These are phyloP conservation scores for Hirsutella thompsonii DNA, from an alignment of 2,329 filamentous ascomycete genomes.

Conservation along the genomic window DNA sequence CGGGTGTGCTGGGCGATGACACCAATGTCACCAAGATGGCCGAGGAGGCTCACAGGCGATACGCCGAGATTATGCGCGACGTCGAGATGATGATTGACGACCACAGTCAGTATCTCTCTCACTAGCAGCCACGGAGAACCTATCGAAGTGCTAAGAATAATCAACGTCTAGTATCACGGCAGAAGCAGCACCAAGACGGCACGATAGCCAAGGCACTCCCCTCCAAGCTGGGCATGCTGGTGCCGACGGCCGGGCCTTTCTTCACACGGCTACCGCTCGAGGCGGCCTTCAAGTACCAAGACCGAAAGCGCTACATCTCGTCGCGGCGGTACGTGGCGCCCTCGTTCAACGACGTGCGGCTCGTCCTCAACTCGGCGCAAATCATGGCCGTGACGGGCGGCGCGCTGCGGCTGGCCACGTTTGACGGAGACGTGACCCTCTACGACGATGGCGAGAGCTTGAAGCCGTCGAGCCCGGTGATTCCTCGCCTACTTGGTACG, in stretches of 20 bases:
- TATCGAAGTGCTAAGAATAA: not conserved
- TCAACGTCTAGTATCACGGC: conserved; percentile 49
- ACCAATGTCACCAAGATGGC: conserved; percentile 59
- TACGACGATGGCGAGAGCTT: conserved; percentile 84
- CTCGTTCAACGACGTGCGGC: conserved; percentile 90
- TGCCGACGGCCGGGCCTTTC: conserved; percentile 84
- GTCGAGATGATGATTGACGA: conserved; percentile 86
- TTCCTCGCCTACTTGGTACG: conserved; percentile 44
- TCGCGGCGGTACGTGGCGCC: conserved; percentile 86
- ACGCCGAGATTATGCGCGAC: conserved; percentile 90
- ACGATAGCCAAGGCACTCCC: conserved; percentile 22
- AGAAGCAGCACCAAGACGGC: conserved; percentile 25
- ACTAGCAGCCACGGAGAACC: not conserved
- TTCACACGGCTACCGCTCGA: conserved; percentile 81
- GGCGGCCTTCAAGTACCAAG: conserved; percentile 85
- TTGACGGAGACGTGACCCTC: conserved; percentile 93
- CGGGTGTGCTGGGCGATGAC: conserved; percentile 65
- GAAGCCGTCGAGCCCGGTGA: conserved; percentile 62
- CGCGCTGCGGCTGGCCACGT: conserved; percentile 74
- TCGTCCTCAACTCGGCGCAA: conserved; percentile 91
- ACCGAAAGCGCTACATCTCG: conserved; percentile 74
- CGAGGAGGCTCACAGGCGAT: conserved; percentile 69
- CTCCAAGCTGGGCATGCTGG: conserved; percentile 85
- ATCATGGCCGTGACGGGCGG: conserved; percentile 78
- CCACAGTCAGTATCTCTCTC: conserved; percentile 48